phyloP scores from a whole-genome alignment of 768 basidiomycete species.

The Leccinellum luteum region DNA sequence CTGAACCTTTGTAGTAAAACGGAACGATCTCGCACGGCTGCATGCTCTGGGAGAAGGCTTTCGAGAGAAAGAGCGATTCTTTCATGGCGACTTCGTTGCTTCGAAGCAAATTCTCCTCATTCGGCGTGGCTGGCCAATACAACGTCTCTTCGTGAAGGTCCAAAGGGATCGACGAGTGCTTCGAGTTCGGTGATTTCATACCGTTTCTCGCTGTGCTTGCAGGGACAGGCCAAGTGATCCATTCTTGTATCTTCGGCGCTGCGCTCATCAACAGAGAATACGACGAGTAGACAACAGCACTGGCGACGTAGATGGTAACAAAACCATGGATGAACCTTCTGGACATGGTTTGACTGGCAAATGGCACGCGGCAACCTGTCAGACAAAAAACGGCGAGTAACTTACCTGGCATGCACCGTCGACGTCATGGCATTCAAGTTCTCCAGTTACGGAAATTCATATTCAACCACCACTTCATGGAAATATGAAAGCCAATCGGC shows the following conservation, averaged over 20 bases:
- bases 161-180: neutral
- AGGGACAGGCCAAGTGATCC: conserved; percentile 1
- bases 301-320: conserved; percentile 21
- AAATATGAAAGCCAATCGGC: neutral
- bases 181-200: neutral
- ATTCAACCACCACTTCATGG: neutral
- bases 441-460: neutral
- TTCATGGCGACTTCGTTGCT: conserved; percentile 31
- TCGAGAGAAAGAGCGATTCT: conserved; percentile 59
- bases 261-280: conserved; percentile 20
- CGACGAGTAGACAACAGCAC: conserved; percentile 33
- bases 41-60: conserved; percentile 67
- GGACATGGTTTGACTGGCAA: conserved; percentile 5
- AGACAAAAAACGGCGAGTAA: neutral
- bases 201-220: neutral
- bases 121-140: conserved; percentile 18
- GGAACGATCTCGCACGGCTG: conserved; percentile 75
- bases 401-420: conserved; percentile 2
- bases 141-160: conserved; percentile 16
- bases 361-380: neutral
- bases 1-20: conserved; percentile 73
- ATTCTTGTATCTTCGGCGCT: conserved; percentile 3
- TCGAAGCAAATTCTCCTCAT: neutral
- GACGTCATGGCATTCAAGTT: conserved; percentile 18
- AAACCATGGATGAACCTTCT: conserved; percentile 16